Evolutionary conservation across 352 stramenopile species (phyloP).

Genomic region (Globisporangium takayamanum): DNA sequence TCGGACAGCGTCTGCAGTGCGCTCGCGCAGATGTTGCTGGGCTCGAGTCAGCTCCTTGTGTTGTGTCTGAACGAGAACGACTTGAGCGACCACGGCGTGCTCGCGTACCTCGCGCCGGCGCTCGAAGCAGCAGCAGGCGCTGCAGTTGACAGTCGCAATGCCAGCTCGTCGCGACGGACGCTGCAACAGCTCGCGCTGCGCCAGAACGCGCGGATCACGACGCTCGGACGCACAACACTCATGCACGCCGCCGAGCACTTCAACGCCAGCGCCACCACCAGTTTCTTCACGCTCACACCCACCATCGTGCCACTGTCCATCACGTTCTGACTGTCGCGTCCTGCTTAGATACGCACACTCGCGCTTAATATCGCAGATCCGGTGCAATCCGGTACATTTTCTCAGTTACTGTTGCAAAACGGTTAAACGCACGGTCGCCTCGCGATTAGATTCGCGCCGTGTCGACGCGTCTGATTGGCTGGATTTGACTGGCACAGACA

Average conservation of each 20-base stretch:
- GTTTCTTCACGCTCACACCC: constrained; percentile 4
- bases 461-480: constrained; percentile 9
- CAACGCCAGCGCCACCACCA: constrained; percentile 16
- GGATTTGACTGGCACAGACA: neutral
- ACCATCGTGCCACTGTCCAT: constrained; percentile 9
- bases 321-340: neutral
- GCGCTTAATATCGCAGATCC: too few species aligned
- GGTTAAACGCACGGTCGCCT: too few species aligned
- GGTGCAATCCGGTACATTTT: too few species aligned
- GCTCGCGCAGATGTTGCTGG: constrained; percentile 30
- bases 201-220: constrained; percentile 34
- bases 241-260: constrained; percentile 21
- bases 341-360: too few species aligned
- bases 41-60: constrained; percentile 31
- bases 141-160: neutral
- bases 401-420: too few species aligned
- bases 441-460: too few species aligned
- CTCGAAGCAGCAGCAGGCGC: constrained; percentile 20
- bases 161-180: constrained; percentile 2
- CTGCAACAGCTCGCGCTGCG: constrained; percentile 54
- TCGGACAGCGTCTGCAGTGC: constrained; percentile 38
- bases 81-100: constrained; percentile 51
- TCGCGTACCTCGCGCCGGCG: constrained; percentile 39
- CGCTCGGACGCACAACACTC: constrained; percentile 22
- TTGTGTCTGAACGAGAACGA: constrained; percentile 42